These are phyloP conservation scores for Penicillium italicum DNA, from an alignment of 2,329 filamentous ascomycete species.

Conservation along the genomic window DNA sequence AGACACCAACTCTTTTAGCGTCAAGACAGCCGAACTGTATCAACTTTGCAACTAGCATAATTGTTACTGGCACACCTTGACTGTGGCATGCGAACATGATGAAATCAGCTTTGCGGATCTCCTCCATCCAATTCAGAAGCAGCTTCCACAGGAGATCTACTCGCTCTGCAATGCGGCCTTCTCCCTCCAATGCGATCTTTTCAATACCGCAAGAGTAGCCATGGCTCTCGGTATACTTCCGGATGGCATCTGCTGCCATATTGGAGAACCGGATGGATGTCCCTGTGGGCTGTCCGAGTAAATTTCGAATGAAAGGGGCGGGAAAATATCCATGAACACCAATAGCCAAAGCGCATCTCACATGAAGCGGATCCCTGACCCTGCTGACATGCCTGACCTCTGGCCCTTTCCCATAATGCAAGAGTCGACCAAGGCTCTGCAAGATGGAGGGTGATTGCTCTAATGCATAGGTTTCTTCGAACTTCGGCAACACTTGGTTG, in stretches of 20 bases:
- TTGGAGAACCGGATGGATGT: constrained; percentile 92
- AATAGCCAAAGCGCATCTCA: constrained; percentile 85
- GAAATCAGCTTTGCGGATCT: constrained; percentile 81
- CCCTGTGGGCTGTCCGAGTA: constrained; percentile 91
- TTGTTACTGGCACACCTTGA: constrained; percentile 87
- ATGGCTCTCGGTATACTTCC: constrained; percentile 72
- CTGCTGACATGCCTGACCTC: constrained; percentile 68
- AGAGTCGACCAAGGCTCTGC: constrained; percentile 49
- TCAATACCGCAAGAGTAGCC: constrained; percentile 79
- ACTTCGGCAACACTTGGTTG: constrained; percentile 49
- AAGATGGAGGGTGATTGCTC: constrained; percentile 60
- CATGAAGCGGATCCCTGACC: constrained; percentile 63
- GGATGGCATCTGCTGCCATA: constrained; percentile 77
- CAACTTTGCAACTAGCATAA: constrained; percentile 89
- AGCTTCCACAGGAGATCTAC: constrained; percentile 94
- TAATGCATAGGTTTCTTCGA: constrained; percentile 46
- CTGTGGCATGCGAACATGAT: constrained; percentile 91
- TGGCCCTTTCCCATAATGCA: constrained; percentile 53
- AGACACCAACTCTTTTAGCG: constrained; percentile 74
- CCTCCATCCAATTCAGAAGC: constrained; percentile 89
- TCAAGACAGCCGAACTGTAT: constrained; percentile 84
- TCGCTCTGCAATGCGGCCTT: constrained; percentile 84
- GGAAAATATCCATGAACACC: constrained; percentile 95
- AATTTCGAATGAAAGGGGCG: constrained; percentile 76
- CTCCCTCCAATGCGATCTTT: constrained; percentile 89